phyloP scores from a whole-genome alignment of 2,329 filamentous ascomycete genomes.

The Verticillium dahliae region DNA sequence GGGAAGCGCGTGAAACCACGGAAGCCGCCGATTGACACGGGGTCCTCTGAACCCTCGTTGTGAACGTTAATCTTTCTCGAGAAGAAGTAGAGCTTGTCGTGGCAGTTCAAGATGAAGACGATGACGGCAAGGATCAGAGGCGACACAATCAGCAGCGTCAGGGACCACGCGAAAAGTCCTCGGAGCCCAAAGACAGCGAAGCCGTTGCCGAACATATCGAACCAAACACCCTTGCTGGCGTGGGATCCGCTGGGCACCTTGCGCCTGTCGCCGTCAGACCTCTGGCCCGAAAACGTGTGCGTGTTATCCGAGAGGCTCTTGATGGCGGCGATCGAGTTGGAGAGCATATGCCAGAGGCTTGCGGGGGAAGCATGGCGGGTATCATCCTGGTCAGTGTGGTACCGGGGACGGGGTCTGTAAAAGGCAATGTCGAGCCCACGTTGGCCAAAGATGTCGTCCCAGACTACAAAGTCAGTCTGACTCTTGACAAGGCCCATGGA shows the following conservation, averaged over 20 bases:
- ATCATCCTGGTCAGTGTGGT: slow-evolving; percentile 90
- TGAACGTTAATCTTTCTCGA: slow-evolving; percentile 51
- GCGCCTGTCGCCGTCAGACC: slow-evolving; percentile 46
- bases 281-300: slow-evolving; percentile 55
- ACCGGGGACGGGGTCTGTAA: slow-evolving; percentile 75
- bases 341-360: slow-evolving; percentile 92
- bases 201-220: slow-evolving; percentile 76
- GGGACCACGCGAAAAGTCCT: slow-evolving; percentile 81
- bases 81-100: slow-evolving; percentile 87
- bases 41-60: slow-evolving; percentile 47
- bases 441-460: slow-evolving; percentile 65
- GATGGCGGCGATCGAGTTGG: slow-evolving; percentile 69
- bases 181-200: slow-evolving; percentile 76
- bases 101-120: slow-evolving; percentile 59
- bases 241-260: slow-evolving; percentile 57
- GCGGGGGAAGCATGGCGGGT: slow-evolving; percentile 64
- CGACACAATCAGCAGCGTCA: slow-evolving; percentile 73
- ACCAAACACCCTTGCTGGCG: slow-evolving; percentile 76
- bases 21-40: slow-evolving; percentile 64
- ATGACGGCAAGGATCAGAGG: slow-evolving; percentile 67
- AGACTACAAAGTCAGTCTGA: slow-evolving; percentile 84
- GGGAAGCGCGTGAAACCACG: slow-evolving; percentile 82
- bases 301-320: slow-evolving; percentile 64
- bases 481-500: slow-evolving; percentile 71
- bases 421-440: slow-evolving; percentile 91